phyloP scores from a whole-genome alignment of 345 rosid genomes.

The Mercurialis annua region DNA sequence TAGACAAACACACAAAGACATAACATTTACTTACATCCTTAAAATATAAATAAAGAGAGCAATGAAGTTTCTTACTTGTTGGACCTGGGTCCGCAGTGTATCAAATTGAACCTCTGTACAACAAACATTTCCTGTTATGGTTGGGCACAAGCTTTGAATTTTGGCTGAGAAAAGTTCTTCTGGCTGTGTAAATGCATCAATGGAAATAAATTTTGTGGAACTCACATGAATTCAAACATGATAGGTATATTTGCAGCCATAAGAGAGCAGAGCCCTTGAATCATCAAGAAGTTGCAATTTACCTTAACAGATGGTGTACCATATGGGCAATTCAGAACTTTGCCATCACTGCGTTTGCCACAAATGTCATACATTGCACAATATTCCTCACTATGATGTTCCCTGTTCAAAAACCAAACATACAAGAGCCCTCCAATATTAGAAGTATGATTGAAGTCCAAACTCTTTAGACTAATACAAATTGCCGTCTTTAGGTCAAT shows the following conservation, averaged over 20 bases:
- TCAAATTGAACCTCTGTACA: slow-evolving; percentile 31
- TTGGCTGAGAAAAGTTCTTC: slow-evolving; percentile 23
- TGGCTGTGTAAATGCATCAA: slow-evolving; percentile 19
- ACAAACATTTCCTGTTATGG: slow-evolving; percentile 26
- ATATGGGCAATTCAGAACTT: slow-evolving; percentile 28
- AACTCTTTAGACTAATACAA: not conserved
- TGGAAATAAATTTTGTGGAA: not conserved
- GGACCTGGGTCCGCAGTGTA: slow-evolving; percentile 25
- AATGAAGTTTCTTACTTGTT: slow-evolving; percentile 13
- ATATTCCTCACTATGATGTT: slow-evolving; percentile 18
- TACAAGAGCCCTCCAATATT: slow-evolving; percentile 16
- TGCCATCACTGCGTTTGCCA: slow-evolving; percentile 28
- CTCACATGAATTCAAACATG: not conserved
- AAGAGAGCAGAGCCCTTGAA: not conserved
- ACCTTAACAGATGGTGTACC: slow-evolving; percentile 25
- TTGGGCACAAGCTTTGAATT: slow-evolving; percentile 29
- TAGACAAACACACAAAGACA: not conserved
- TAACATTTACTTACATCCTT: not conserved
- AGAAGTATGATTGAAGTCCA: not conserved
- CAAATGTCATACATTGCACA: slow-evolving; percentile 32
- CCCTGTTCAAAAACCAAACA: slow-evolving; percentile 24
- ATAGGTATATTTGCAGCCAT: not conserved
- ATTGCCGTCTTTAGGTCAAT: not conserved
- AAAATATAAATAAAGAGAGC: not conserved
- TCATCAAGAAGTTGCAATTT: not conserved